These are phyloP conservation scores for Apiospora kogelbergensis DNA, from an alignment of 2,329 filamentous ascomycete species.

Conservation along the genomic window DNA sequence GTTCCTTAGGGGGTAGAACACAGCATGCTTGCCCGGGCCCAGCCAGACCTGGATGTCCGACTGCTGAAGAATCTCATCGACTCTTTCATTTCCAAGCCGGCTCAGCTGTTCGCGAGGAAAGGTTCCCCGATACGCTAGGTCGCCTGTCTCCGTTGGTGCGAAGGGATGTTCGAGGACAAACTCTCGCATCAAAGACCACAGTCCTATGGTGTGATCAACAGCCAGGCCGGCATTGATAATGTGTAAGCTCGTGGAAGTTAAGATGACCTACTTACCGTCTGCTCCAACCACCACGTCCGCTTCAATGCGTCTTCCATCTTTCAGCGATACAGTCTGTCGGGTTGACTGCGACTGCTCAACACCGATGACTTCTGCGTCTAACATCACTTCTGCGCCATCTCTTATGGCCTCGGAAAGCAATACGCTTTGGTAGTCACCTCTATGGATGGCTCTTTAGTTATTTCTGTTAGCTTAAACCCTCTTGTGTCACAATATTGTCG, in stretches of 20 bases:
- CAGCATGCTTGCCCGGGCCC: slow-evolving; percentile 7
- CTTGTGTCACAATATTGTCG: neutral
- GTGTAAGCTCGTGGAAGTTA: neutral
- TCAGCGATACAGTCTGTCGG: neutral
- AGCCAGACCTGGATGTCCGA: neutral
- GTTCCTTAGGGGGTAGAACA: slow-evolving; percentile 9
- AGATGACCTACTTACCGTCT: neutral
- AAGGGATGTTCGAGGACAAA: neutral
- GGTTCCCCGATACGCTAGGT: slow-evolving; percentile 9
- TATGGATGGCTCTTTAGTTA: neutral
- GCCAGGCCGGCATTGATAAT: neutral
- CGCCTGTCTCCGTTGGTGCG: neutral
- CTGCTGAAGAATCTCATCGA: neutral
- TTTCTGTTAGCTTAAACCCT: neutral
- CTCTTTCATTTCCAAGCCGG: neutral
- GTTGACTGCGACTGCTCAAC: neutral
- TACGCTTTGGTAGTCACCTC: neutral
- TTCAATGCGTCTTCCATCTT: neutral
- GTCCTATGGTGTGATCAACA: neutral
- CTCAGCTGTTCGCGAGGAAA: neutral
- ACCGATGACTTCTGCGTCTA: neutral
- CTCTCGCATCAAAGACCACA: neutral
- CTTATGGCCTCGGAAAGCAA: neutral
- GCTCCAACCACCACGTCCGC: slow-evolving; percentile 5
- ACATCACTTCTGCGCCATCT: neutral